Conservation (phyloP, 371 early-diverging fungal genomes). For the Lichtheimia corymbifera region DNA sequence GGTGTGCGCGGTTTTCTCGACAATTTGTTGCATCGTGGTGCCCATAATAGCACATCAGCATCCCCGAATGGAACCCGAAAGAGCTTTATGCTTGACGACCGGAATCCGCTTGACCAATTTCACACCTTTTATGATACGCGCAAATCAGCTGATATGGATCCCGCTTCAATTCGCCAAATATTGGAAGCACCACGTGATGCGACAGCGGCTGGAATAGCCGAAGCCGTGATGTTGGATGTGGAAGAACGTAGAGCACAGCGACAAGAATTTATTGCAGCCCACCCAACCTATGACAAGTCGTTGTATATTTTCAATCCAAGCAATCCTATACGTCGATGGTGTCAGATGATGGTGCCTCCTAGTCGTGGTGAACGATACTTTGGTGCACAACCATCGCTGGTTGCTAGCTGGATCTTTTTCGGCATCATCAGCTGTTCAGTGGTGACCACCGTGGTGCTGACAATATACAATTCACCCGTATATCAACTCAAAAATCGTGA, state of each 20-base stretch:
- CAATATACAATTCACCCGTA: slow-evolving; percentile 59
- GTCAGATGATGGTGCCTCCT: slow-evolving; percentile 56
- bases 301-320: slow-evolving; percentile 55
- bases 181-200: slow-evolving; percentile 15
- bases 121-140: slow-evolving; percentile 18
- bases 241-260: slow-evolving; percentile 49
- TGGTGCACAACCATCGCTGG: slow-evolving; percentile 44
- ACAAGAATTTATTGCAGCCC: slow-evolving; percentile 59
- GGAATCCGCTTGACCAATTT: slow-evolving; percentile 16
- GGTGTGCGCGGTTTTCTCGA: slow-evolving; percentile 5
- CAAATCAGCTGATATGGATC: slow-evolving; percentile 1
- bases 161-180: background rate
- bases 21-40: background rate
- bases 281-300: slow-evolving; percentile 67
- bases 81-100: slow-evolving; percentile 13
- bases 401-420: slow-evolving; percentile 47
- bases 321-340: slow-evolving; percentile 57
- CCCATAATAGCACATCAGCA: background rate
- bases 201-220: slow-evolving; percentile 25
- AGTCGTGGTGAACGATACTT: slow-evolving; percentile 56
- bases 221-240: slow-evolving; percentile 32
- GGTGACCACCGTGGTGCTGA: slow-evolving; percentile 51
- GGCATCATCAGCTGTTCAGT: slow-evolving; percentile 49
- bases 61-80: slow-evolving; percentile 7
- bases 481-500: slow-evolving; percentile 51